A percentile compares a stretch with the other conserved stretches of the same genome.
Conservation (phyloP, 768 basidiomycete species). For the Lyophyllum decastes region DNA sequence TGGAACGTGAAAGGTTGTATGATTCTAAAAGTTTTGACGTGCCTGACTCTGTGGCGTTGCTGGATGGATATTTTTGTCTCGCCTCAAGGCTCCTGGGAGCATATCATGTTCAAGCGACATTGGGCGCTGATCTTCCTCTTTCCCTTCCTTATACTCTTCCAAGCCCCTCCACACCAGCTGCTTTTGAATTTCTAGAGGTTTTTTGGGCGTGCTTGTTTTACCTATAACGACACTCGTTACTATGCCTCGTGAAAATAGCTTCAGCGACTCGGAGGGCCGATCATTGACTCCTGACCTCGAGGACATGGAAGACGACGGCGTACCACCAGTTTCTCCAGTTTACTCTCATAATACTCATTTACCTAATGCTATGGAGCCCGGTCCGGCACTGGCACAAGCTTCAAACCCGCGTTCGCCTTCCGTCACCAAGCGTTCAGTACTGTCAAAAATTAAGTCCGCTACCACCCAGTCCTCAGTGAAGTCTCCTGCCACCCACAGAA, state of each 20-base stretch:
- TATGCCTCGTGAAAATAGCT: slow-evolving; percentile 68
- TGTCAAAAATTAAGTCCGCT: slow-evolving; percentile 8
- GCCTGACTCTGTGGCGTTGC: neutral
- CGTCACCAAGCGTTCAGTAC: slow-evolving; percentile 6
- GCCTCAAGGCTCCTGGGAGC: slow-evolving; percentile 4
- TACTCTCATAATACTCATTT: slow-evolving; percentile 2
- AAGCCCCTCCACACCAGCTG: neutral
- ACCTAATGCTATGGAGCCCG: neutral
- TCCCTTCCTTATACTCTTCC: neutral
- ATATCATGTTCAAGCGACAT: neutral
- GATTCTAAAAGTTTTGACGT: neutral
- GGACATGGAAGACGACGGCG: slow-evolving; percentile 25
- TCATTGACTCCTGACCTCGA: slow-evolving; percentile 68
- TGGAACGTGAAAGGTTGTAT: neutral
- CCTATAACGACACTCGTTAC: slow-evolving; percentile 10
- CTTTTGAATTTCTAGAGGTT: neutral
- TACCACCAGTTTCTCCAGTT: slow-evolving; percentile 18
- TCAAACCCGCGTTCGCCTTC: slow-evolving; percentile 8
- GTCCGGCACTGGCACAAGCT: neutral
- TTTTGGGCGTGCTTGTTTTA: neutral
- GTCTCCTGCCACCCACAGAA: slow-evolving; percentile 7
- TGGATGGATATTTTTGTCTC: neutral
- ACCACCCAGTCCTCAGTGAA: neutral
- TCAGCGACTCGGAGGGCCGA: slow-evolving; percentile 64
- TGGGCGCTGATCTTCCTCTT: slow-evolving; percentile 5